Conservation (phyloP, 495 filamentous ascomycete genomes). For the Penicillium ucsense region DNA sequence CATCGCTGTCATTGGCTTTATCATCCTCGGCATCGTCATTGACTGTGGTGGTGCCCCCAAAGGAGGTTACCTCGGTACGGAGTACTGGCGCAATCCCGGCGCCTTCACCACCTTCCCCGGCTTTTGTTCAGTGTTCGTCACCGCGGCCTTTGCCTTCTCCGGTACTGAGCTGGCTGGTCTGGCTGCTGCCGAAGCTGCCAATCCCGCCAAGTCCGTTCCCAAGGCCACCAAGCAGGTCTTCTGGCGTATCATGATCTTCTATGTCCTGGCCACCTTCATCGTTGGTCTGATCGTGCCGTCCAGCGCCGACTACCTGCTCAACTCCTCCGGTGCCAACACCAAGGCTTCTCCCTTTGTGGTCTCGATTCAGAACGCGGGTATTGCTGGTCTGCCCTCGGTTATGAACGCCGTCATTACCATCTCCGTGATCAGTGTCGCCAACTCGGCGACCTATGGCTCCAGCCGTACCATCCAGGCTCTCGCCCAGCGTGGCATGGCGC, state of each 20-base stretch:
- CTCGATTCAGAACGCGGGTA: constrained; percentile 56
- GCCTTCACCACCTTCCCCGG: constrained; percentile 63
- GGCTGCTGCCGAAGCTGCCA: constrained; percentile 58
- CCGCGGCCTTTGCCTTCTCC: constrained; percentile 62
- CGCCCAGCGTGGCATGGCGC: constrained; percentile 46
- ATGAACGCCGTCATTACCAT: constrained; percentile 68
- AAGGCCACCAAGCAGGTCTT: constrained; percentile 65
- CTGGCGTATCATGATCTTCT: constrained; percentile 69
- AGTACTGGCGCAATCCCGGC: constrained; percentile 58
- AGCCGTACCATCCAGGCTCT: constrained; percentile 57
- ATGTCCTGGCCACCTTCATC: constrained; percentile 62
- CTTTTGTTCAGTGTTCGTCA: constrained; percentile 65
- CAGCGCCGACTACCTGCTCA: constrained; percentile 35
- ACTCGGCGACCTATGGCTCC: constrained; percentile 52
- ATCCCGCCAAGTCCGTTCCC: constrained; percentile 55
- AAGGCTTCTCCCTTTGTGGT: constrained; percentile 68
- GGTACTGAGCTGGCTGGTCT: constrained; percentile 68
- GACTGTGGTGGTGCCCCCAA: constrained; percentile 55
- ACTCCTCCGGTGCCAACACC: constrained; percentile 35
- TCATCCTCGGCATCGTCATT: constrained; percentile 61
- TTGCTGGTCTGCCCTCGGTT: constrained; percentile 56
- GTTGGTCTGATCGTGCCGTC: constrained; percentile 62
- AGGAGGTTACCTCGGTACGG: constrained; percentile 48
- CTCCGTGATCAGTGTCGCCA: constrained; percentile 56
- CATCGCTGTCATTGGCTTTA: constrained; percentile 55